These are phyloP conservation scores for Coffea eugenioides DNA, from an alignment of 257 asterid genomes.

Conservation along the genomic window DNA sequence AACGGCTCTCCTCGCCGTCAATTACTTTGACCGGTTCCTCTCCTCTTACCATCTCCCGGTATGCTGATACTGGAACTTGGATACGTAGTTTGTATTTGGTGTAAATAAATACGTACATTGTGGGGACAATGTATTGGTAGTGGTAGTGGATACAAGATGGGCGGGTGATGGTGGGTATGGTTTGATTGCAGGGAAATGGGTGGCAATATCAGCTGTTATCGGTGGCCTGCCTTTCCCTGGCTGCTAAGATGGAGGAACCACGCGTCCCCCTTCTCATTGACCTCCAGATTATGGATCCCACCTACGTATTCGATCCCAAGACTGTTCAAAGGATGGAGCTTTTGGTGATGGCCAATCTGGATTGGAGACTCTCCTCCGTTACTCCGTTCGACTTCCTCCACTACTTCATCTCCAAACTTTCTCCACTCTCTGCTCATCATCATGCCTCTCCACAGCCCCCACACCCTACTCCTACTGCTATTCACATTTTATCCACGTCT, in stretches of 20 bases:
- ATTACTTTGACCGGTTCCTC: conserved; percentile 50
- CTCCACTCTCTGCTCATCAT: too few species aligned
- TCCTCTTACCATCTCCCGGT: conserved; percentile 18
- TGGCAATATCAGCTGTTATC: conserved; percentile 56
- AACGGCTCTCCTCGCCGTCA: conserved; percentile 53
- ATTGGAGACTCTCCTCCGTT: conserved; percentile 52
- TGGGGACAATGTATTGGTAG: too few species aligned
- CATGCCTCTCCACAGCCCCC: too few species aligned
- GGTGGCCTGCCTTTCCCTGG: conserved; percentile 50
- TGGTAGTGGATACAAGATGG: too few species aligned
- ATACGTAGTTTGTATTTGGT: too few species aligned
- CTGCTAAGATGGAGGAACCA: conserved; percentile 60
- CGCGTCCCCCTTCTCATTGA: conserved; percentile 42
- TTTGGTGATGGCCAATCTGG: conserved; percentile 36
- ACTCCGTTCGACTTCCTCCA: conserved; percentile 59
- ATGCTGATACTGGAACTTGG: neutral
- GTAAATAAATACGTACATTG: neutral
- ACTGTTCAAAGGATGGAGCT: conserved; percentile 59
- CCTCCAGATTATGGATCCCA: conserved; percentile 36
- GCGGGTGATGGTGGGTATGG: neutral
- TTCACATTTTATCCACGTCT: conserved; percentile 19
- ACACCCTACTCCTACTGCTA: conserved; percentile 19
- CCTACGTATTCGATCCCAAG: conserved; percentile 34
- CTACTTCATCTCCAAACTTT: conserved; percentile 35
- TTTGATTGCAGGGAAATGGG: conserved; percentile 25